Evolutionary conservation across 2,329 filamentous ascomycete genomes (phyloP).

Genomic region (Aspergillus hiratsukae): DNA sequence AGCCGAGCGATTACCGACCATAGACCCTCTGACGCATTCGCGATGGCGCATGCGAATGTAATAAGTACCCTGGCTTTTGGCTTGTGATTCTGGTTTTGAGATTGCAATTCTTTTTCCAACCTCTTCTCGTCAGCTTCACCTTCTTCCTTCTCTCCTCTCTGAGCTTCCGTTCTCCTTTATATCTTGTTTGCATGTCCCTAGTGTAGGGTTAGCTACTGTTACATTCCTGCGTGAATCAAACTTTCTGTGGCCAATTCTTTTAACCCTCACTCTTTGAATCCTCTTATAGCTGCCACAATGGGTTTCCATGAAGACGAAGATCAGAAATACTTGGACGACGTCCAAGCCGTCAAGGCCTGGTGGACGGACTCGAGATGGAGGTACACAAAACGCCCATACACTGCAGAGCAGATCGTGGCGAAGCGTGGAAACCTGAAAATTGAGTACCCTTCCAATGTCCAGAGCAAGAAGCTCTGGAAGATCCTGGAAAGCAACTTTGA

Average conservation of each 20-base stretch:
- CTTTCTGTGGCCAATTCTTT: not conserved
- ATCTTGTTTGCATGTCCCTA: not conserved
- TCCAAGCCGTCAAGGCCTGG: slow-evolving; percentile 86
- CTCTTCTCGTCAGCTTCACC: slow-evolving; percentile 4
- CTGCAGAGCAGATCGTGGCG: slow-evolving; percentile 91
- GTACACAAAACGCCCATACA: slow-evolving; percentile 87
- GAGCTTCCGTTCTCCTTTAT: slow-evolving; percentile 2
- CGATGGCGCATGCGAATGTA: slow-evolving; percentile 26
- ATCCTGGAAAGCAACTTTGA: slow-evolving; percentile 83
- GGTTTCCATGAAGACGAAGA: slow-evolving; percentile 61
- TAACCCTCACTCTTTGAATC: slow-evolving; percentile 1
- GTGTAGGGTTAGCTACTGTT: not conserved
- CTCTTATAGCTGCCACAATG: slow-evolving; percentile 28
- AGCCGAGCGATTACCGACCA: slow-evolving; percentile 39
- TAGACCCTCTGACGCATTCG: slow-evolving; percentile 23
- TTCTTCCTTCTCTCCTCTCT: slow-evolving; percentile 3
- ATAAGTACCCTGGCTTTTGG: slow-evolving; percentile 30
- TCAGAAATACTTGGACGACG: slow-evolving; percentile 72
- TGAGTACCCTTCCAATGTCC: slow-evolving; percentile 81
- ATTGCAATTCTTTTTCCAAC: not conserved
- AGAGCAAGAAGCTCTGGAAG: slow-evolving; percentile 91
- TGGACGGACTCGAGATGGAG: slow-evolving; percentile 91
- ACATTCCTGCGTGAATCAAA: not conserved
- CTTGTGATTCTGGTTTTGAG: slow-evolving; percentile 23
- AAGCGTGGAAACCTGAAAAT: slow-evolving; percentile 91